Evolutionary conservation across 768 basidiomycete species (phyloP).

Genomic region (Serendipita indica): DNA sequence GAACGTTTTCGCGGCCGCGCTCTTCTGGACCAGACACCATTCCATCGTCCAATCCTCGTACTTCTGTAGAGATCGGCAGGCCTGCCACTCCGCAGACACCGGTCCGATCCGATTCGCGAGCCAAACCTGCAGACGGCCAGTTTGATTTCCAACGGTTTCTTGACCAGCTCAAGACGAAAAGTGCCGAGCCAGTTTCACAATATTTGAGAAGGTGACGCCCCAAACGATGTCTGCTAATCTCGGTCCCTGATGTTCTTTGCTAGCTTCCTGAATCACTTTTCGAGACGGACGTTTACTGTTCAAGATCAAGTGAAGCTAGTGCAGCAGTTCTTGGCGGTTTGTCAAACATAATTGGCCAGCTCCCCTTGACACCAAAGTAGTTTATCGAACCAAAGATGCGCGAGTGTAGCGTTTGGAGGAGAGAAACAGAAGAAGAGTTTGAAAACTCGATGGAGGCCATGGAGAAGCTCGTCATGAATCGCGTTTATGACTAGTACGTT

Average conservation of each 20-base stretch:
- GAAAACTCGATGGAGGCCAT: conserved; percentile 97
- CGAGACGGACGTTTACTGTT: conserved; percentile 81
- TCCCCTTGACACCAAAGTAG: conserved; percentile 25
- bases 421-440: conserved; percentile 65
- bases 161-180: conserved; percentile 80
- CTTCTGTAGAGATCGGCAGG: background rate
- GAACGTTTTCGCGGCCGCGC: conserved; percentile 32
- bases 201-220: conserved; percentile 92
- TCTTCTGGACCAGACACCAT: background rate
- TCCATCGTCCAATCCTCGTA: background rate
- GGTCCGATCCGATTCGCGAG: background rate
- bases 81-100: background rate
- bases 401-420: conserved; percentile 68
- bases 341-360: background rate
- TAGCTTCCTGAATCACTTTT: conserved; percentile 87
- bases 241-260: background rate
- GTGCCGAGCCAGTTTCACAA: conserved; percentile 85
- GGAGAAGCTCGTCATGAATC: conserved; percentile 99
- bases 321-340: conserved; percentile 58
- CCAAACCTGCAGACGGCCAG: conserved; percentile 3
- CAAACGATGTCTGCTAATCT: conserved; percentile 17
- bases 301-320: conserved; percentile 92
- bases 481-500: conserved; percentile 84
- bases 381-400: conserved; percentile 87
- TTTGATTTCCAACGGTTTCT: conserved; percentile 95